Base-by-base conservation (phyloP, 371 early-diverging fungal species). In the Coemansia sp. region DNA sequence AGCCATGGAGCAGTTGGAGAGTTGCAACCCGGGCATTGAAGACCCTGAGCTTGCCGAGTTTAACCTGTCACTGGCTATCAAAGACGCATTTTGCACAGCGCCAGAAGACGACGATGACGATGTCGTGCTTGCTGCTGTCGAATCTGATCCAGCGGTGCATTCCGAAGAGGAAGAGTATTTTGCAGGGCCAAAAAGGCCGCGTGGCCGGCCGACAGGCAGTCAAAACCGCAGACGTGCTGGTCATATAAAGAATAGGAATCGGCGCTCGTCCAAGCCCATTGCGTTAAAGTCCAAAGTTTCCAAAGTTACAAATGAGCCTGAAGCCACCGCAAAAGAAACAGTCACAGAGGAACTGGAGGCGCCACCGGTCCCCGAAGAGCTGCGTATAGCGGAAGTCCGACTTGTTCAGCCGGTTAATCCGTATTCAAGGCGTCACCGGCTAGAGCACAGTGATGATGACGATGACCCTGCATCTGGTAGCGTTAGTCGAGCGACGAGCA, bases 191-290 rank as follows among this genome's bases (percentile, higher is more conserved):
- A 39, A 17, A 17, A 60, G 8, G 17, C 24, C 53, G 3, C 51
- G 57, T 2, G 78, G 78, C 13, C 65, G 78, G 3, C 73, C 73
- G 1, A n/a, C 32, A 0, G 74, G 78, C 15, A 65, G 62, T 9
- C 49, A 32, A n/a, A 77, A 69, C 63, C 74, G 73, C 29, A 49
- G 69, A 23, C 69, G 69, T 2, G 73, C 51, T 24, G 74, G 74
- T 0, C 69, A 61, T n/a, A 60, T 59, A 28, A 77, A 77, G 57
- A 49, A 41, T 23, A 26, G 69, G 32, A 39, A 28, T 23, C 48
- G 44, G 4, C 52, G 56, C 1, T n/a, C 66, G 6, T n/a, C 46
- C 41, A 55, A 63, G 49, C 19, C 21, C 17, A 21, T 40, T n/a
- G 65, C n/a, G 8, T 8, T 13, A 13, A 26, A 24, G 4, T 58